Evolutionary conservation across 2,329 filamentous ascomycete genomes (phyloP).

Genomic region (Colletotrichum sidae): DNA sequence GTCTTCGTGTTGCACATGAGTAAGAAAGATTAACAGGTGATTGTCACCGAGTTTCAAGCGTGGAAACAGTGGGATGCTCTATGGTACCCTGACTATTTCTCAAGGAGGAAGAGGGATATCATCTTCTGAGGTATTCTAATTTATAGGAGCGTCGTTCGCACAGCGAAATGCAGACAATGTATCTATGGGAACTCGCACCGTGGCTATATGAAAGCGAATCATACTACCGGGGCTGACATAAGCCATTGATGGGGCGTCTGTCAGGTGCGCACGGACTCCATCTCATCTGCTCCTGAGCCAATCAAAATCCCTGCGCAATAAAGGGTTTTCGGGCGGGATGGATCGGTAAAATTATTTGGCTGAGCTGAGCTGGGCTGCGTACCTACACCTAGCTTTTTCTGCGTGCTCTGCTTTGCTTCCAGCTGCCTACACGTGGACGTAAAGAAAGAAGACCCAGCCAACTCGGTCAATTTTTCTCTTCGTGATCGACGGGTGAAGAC

Average conservation of each 20-base stretch:
- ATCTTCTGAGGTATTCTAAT: too few species aligned
- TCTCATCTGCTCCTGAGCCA: constrained; percentile 1
- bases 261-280: neutral
- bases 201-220: neutral
- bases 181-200: neutral
- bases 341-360: constrained; percentile 32
- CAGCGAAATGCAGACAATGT: neutral
- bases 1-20: too few species aligned
- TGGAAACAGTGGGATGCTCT: too few species aligned
- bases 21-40: too few species aligned
- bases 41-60: too few species aligned
- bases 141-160: neutral
- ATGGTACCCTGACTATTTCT: too few species aligned
- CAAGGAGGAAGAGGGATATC: too few species aligned
- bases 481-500: constrained; percentile 28
- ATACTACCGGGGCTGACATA: constrained; percentile 14
- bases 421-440: neutral
- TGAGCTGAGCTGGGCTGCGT: neutral
- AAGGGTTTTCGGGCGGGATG: constrained; percentile 33
- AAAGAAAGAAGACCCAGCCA: too few species aligned
- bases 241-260: neutral
- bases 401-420: constrained; percentile 8
- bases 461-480: neutral
- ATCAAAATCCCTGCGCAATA: constrained; percentile 40
- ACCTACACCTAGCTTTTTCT: too few species aligned